Evolutionary conservation across 1,139 yeast species (phyloP), one percentile per base, ranked within the genome.

Genomic region (Hansenula lynferdii): DNA sequence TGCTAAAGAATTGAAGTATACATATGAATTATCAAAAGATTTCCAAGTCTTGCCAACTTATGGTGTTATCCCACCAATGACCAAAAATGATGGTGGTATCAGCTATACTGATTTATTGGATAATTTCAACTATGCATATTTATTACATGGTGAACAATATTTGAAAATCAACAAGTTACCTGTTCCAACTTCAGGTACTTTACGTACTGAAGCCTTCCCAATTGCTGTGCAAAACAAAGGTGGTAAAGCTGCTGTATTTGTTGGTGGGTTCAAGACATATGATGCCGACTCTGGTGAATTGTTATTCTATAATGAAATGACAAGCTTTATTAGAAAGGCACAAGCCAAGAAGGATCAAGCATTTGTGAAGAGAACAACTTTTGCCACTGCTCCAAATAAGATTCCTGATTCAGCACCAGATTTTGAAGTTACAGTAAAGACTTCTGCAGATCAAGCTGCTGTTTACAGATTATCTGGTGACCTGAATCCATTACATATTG

Each of bases 81-180:
- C 65, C 21, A 72, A 77, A 25, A 70, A 70, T 38, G 67, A 70
- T 42, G 68, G 78, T 38, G 72, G 70, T 43, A 60, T 73, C 42
- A 71, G 80, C 29, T 75, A 78, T 58, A 67, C 73, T 44, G 68
- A 68, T 43, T 64, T 81, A 40, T 80, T 86, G 54, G 84, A 81
- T 48, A 81, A 86, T 65, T 90, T 86, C 72, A 86, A 86, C 67
- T 96, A 95, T 50, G 77, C 84, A 80, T 72, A 82, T 65, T 73
- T 92, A 58, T 72, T 92, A 54, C 97, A 92, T 61, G 98, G 98
- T 47, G 98, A 92, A 66, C 97, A 92, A 62, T 92, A 85, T 63
- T 70, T 90, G 53, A 90, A 80, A 64, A 65, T 92, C 48, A 75
- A 75, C 51, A 78, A 83, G 61, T 80, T 75, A 72, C 95, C 95